phyloP scores from a whole-genome alignment of 805 yeast genomes.

The Lachancea nothofagi region DNA sequence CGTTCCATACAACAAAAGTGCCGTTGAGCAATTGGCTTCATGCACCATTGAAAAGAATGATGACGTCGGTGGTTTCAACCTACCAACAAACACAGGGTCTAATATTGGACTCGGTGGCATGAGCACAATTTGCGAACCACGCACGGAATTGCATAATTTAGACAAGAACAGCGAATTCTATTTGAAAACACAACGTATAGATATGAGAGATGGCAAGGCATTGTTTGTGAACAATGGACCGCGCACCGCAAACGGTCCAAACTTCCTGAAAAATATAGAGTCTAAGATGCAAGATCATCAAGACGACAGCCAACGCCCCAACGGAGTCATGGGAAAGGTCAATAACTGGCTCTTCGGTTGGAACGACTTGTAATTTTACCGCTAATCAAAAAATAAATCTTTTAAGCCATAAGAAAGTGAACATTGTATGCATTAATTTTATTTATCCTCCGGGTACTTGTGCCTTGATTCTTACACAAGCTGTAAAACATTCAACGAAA shows the following conservation, averaged over 20 bases:
- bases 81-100: conserved; percentile 8
- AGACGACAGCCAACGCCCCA: conserved; percentile 15
- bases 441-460: not conserved
- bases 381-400: not conserved
- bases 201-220: conserved; percentile 39
- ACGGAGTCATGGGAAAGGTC: conserved; percentile 30
- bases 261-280: conserved; percentile 27
- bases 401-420: not conserved
- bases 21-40: conserved; percentile 53
- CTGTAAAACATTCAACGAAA: conserved; percentile 3
- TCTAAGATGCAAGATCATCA: conserved; percentile 27
- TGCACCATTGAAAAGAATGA: conserved; percentile 30
- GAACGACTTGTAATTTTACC: conserved; percentile 38
- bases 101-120: not conserved
- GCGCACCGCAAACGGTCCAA: conserved; percentile 16
- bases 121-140: not conserved
- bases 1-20: conserved; percentile 58
- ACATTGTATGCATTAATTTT: not conserved
- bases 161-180: conserved; percentile 12
- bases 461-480: no score
- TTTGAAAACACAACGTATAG: conserved; percentile 28
- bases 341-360: conserved; percentile 51
- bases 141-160: not conserved
- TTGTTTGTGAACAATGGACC: conserved; percentile 33
- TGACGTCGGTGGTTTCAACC: conserved; percentile 25